Conservation (phyloP, 1,139 yeast species). For the Eremothecium cymbalariae region DNA sequence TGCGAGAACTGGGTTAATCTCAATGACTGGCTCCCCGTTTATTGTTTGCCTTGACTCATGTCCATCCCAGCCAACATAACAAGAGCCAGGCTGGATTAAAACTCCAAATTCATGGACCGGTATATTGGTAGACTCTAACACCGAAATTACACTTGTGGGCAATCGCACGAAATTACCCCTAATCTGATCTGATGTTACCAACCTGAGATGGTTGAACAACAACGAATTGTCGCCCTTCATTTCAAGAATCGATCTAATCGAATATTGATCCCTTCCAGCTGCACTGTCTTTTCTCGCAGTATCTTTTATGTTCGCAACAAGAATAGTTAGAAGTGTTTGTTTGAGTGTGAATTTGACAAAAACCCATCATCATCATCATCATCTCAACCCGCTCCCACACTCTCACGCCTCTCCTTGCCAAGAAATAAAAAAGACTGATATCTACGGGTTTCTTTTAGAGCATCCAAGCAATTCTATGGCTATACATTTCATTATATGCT, state of each 20-base stretch:
- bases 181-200: conserved; percentile 17
- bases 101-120: conserved; percentile 24
- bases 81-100: conserved; percentile 13
- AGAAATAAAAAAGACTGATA: no score
- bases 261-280: no score
- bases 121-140: conserved; percentile 18
- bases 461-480: no score
- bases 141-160: conserved; percentile 19
- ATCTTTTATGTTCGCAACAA: no score
- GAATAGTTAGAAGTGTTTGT: no score
- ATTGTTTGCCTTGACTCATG: conserved; percentile 36
- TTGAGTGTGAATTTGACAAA: no score
- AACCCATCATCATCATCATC: no score
- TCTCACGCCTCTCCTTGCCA: no score
- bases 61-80: conserved; percentile 79
- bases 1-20: conserved; percentile 53
- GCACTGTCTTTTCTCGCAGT: no score
- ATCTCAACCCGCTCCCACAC: no score
- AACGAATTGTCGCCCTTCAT: conserved; percentile 12
- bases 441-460: no score
- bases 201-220: conserved; percentile 12
- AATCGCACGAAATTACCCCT: conserved; percentile 26
- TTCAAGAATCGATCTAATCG: no score
- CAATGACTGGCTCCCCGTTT: conserved; percentile 34
- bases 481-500: conserved; percentile 67